Evolutionary conservation across 129 eudicot genomes (phyloP), one percentile per base, ranked within the genome.

Genomic region (Apium graveolens): DNA sequence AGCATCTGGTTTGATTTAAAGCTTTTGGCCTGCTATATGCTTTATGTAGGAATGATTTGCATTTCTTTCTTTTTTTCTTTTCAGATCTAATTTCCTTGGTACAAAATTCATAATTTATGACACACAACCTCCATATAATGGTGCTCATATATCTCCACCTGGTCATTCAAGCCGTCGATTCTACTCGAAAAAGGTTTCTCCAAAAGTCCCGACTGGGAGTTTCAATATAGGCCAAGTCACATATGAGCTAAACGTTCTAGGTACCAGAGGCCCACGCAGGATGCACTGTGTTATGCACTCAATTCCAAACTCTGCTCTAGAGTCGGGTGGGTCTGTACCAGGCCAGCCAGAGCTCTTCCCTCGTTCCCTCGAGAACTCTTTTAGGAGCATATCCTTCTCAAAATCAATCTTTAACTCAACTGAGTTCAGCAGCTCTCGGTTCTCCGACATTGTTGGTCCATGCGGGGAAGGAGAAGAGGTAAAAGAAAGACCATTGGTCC

Each of bases 31-130:
- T 57, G 31, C 27, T n/a, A 24, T 57, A 24, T 7, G 65, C 62
- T 20, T 53, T 53, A 53, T 53, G 1, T 53, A 20, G 11, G 27
- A 20, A 20, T 53, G 27, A 53, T 53, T 18, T 53, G 62, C 27
- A 57, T 24, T 24, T n/a, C 11, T n/a, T n/a, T n/a, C n/a, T 53
- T 57, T 24, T 9, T n/a, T 57, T 18, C 57, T 17, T 57, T 78
- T 49, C 89, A 91, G 97, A 74, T 91, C 97, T 39, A 91, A 91
- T 80, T 91, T 91, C 81, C 97, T 91, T 20, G 97, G 97, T 76
- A 91, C 97, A 11, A 91, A 91, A 81, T 91, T 91, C 70, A 84
- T 91, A 77, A 91, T 91, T 75, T 91, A 89, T 49, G 97, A 91
- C 87, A 91, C 97, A 27, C 97, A 91, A 41, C 94, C 97, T 43